phyloP scores from a whole-genome alignment of 2,329 filamentous ascomycete species.

The Beauveria pseudobassiana region DNA sequence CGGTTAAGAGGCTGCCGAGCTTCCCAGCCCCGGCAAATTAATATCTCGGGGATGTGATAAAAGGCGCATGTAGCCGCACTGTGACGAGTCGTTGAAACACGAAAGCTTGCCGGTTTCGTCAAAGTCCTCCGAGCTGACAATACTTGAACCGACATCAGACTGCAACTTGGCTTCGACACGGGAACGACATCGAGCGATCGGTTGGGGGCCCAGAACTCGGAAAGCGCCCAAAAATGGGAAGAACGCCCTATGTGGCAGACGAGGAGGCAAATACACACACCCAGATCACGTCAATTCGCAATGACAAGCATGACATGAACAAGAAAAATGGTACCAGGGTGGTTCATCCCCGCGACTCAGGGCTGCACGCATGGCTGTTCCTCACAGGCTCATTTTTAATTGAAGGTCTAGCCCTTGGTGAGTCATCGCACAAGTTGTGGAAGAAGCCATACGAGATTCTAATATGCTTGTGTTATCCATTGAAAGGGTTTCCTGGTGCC shows the following conservation, averaged over 20 bases:
- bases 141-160: not conserved
- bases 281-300: not conserved
- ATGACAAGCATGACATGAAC: not conserved
- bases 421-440: not conserved
- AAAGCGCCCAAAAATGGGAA: not conserved
- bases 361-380: slow-evolving; percentile 29
- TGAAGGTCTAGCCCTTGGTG: slow-evolving; percentile 16
- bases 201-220: not conserved
- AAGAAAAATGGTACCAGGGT: not conserved
- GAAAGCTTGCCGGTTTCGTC: not conserved
- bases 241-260: not conserved
- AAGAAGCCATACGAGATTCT: not conserved
- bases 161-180: not conserved
- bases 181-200: not conserved
- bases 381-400: slow-evolving; percentile 18
- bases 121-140: not conserved
- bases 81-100: not conserved
- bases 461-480: not conserved
- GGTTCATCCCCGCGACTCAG: slow-evolving; percentile 12
- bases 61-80: not conserved
- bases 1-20: not conserved
- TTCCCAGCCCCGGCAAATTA: not conserved
- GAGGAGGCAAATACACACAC: not conserved
- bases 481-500: slow-evolving; percentile 52
- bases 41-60: not conserved